Conservation (phyloP, 129 eudicot genomes). For the Cynara cardunculus region DNA sequence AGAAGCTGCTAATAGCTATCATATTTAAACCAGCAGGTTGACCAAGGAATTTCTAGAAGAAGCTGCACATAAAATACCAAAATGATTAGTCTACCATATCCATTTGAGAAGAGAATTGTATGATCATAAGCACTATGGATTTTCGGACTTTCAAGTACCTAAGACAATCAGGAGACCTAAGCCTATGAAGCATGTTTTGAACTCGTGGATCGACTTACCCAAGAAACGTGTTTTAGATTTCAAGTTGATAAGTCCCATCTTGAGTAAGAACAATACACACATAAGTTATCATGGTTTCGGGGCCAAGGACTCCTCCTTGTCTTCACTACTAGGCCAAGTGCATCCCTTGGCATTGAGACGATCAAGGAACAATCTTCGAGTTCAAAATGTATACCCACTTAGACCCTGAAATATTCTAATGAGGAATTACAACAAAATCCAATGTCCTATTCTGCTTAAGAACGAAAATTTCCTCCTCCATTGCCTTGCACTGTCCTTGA, state of each 20-base stretch:
- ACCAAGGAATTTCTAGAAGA: not conserved
- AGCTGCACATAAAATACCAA: not conserved
- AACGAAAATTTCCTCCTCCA: not conserved
- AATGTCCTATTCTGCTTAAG: not conserved
- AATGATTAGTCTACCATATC: too few species aligned
- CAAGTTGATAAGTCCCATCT: not conserved
- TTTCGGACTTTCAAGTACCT: not conserved
- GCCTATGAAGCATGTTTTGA: not conserved
- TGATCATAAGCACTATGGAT: not conserved
- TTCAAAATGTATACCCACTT: not conserved
- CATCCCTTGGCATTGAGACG: not conserved
- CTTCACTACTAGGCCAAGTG: not conserved
- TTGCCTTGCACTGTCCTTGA: not conserved
- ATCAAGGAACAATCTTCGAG: not conserved
- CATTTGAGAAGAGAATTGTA: not conserved
- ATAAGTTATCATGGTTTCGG: not conserved
- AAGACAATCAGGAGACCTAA: not conserved
- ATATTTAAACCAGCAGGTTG: not conserved
- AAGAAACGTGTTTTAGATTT: not conserved
- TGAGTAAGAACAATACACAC: not conserved
- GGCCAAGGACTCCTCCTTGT: not conserved
- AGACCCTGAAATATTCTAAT: not conserved
- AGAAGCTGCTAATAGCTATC: not conserved
- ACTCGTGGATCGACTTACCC: not conserved
- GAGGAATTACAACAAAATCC: not conserved